A percentile compares a stretch with the other conserved stretches of the same genome.
Evolutionary conservation across 2,329 filamentous ascomycete species (phyloP).

Genomic region (Colletotrichum gigasporum): DNA sequence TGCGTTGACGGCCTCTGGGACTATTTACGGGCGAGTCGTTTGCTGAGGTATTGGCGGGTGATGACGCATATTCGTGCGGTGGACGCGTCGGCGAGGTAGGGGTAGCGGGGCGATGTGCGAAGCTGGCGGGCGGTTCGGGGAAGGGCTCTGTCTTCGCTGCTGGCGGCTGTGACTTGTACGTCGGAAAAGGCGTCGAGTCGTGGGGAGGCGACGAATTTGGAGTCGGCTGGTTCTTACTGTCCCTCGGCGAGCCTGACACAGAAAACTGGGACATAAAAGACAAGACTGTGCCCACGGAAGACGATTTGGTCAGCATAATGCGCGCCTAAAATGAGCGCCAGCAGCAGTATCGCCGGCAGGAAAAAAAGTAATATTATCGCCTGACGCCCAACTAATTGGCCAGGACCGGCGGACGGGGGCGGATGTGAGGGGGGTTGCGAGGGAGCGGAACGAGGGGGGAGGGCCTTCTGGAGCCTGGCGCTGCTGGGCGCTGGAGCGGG

Average conservation of each 20-base stretch:
- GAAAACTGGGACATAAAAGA: conserved; percentile 90
- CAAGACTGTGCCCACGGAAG: conserved; percentile 66
- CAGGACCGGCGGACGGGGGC: conserved; percentile 14
- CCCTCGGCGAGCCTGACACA: conserved; percentile 62
- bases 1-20: conserved; percentile 55
- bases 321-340: conserved; percentile 2
- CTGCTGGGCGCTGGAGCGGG: too few relatives aligned
- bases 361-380: conserved; percentile 23
- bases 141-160: conserved; percentile 26
- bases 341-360: background rate
- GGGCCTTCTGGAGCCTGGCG: background rate
- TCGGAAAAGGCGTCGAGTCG: conserved; percentile 39
- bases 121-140: conserved; percentile 23
- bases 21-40: conserved; percentile 54
- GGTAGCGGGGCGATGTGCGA: conserved; percentile 46
- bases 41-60: conserved; percentile 51
- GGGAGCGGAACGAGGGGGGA: background rate
- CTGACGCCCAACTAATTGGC: conserved; percentile 28
- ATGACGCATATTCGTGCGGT: conserved; percentile 51
- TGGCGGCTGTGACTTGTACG: conserved; percentile 28
- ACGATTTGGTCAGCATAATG: conserved; percentile 31
- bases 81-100: conserved; percentile 38
- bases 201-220: conserved; percentile 55
- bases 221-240: conserved; percentile 48
- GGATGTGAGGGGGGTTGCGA: background rate